These are phyloP conservation scores for Manihot esculenta DNA, from an alignment of 441 rosid species.

Conservation along the genomic window DNA sequence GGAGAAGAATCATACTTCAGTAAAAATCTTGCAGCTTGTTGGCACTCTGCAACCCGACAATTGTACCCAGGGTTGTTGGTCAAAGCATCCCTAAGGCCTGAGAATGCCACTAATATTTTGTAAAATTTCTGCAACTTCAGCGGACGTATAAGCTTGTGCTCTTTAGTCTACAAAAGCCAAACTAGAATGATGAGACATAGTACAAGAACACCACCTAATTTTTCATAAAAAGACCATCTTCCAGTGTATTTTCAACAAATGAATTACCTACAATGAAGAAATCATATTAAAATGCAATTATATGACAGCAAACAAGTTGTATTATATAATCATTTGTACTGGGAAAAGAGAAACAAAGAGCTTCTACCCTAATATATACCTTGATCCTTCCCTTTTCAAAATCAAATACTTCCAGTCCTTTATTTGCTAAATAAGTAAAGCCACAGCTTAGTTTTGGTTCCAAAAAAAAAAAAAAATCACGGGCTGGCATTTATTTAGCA, in stretches of 20 bases:
- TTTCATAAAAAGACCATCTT: neutral
- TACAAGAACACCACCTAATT: conserved; percentile 4
- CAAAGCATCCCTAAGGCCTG: conserved; percentile 86
- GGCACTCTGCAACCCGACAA: conserved; percentile 84
- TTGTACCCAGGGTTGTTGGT: conserved; percentile 93
- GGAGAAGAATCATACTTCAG: conserved; percentile 48
- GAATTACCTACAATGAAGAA: neutral
- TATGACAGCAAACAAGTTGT: neutral
- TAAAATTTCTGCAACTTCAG: conserved; percentile 45
- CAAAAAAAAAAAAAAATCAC: neutral
- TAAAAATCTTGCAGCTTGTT: conserved; percentile 82
- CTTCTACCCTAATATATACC: neutral
- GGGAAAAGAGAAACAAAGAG: neutral
- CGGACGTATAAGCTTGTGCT: conserved; percentile 61
- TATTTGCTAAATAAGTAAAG: neutral
- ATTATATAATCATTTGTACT: neutral
- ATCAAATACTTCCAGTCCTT: conserved; percentile 2
- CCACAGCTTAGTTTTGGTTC: neutral
- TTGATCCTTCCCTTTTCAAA: neutral
- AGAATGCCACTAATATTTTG: conserved; percentile 87
- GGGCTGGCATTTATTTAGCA: neutral
- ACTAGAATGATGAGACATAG: conserved; percentile 34
- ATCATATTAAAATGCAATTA: neutral
- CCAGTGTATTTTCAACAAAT: neutral
- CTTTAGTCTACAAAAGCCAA: conserved; percentile 61